Conservation (phyloP, 805 yeast genomes). For the Saturnispora zaruensis region DNA sequence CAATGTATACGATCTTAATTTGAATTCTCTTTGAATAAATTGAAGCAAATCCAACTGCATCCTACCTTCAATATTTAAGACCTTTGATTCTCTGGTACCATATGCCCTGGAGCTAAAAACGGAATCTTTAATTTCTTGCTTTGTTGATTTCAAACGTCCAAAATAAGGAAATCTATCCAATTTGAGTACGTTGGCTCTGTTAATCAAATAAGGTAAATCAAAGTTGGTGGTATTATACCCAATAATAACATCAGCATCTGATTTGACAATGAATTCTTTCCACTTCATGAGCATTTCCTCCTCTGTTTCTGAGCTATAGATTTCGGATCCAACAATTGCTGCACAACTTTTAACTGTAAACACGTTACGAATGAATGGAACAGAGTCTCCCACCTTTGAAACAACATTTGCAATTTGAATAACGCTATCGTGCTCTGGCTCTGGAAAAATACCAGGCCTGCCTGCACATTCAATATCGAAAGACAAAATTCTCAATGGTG, state of each 20-base stretch:
- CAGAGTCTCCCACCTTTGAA: constrained; percentile 68
- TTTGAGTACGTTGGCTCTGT: constrained; percentile 71
- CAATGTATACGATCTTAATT: constrained; percentile 86
- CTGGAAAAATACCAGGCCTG: constrained; percentile 93
- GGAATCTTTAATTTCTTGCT: constrained; percentile 74
- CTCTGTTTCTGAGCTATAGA: constrained; percentile 66
- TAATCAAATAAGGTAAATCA: constrained; percentile 87
- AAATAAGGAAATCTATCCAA: constrained; percentile 71
- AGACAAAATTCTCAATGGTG: constrained; percentile 87
- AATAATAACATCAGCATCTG: constrained; percentile 93
- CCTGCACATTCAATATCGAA: constrained; percentile 99
- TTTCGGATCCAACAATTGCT: constrained; percentile 89
- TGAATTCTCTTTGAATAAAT: constrained; percentile 89
- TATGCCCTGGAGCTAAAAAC: constrained; percentile 90
- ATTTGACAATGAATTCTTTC: constrained; percentile 75
- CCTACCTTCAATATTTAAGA: constrained; percentile 89
- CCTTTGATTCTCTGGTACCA: constrained; percentile 91
- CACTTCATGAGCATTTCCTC: constrained; percentile 76
- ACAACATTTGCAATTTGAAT: constrained; percentile 97
- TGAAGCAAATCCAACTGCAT: constrained; percentile 90
- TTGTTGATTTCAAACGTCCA: constrained; percentile 60
- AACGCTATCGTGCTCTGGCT: constrained; percentile 85
- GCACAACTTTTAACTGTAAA: constrained; percentile 89
- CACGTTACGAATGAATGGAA: constrained; percentile 89
- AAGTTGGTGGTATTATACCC: constrained; percentile 94